Base-by-base conservation (phyloP, 2,329 filamentous ascomycete species). In the Cadophora luteo-olivacea region DNA sequence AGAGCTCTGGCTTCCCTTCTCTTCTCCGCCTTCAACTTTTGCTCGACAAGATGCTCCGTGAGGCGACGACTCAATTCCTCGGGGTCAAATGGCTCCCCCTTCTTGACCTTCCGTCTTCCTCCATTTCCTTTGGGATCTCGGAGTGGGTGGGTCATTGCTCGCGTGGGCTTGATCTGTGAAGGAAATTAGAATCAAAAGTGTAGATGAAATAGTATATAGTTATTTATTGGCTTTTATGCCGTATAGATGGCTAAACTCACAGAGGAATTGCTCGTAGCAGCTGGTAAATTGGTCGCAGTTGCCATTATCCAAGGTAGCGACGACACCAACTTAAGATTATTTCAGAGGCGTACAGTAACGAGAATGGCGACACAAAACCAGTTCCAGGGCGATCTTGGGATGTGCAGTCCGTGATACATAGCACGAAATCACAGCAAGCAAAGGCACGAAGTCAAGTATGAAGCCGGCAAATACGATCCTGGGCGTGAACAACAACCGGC, bases 1-100 rank as follows among this genome's bases (percentile, higher is more conserved):
- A 67, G 67, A 32, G 72, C 72, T 65, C 70, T 68, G 25, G 69
- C 67, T 24, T 71, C 66, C 11, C 71, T 71, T 57, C 72, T 72
- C 38, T 65, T 67, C 36, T 74, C 68, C 4, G 81, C 78, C 14
- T 77, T 75, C 8, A 79, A 77, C 68, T 84, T 84, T 69, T 85
- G 84, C 68, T 88, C 82, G 5, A 80, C 81, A 16, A 86, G 78
- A 22, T 89, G 83, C 12, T 82, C 71, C 61, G 81, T 80, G 29
- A 90, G 80, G 22, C 86, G 84, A 38, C 83, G 81, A 12, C 82
- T 81, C 33, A 90, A 78, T 66, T 90, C 87, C 33, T 85, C 82
- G 0, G 87, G 81, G 69, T 89, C 86, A 57, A 89, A 80, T 22
- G 82, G 79, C 38, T 80, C 71, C 19, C 72, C 73, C 63, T 73